Conservation (phyloP, 805 yeast genomes). For the Sporopachydermia quercuum region DNA sequence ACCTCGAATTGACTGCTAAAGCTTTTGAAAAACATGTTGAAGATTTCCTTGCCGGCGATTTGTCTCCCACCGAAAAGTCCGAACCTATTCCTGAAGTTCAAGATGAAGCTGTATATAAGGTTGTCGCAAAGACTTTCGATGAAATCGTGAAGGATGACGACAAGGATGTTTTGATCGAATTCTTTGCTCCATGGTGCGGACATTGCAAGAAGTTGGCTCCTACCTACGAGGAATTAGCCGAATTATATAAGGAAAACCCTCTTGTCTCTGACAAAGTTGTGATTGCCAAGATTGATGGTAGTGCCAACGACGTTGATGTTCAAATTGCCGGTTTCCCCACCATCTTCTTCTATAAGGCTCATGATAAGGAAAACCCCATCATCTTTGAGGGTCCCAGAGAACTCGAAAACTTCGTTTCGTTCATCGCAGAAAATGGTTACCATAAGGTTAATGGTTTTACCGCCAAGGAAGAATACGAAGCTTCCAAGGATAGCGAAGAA, state of each 20-base stretch:
- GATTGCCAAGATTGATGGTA: conserved; percentile 81
- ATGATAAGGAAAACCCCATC: conserved; percentile 51
- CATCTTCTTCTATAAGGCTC: conserved; percentile 79
- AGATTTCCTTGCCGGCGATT: conserved; percentile 46
- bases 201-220: conserved; percentile 91
- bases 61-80: conserved; percentile 64
- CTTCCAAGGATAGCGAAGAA: conserved; percentile 14
- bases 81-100: conserved; percentile 78
- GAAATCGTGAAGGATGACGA: conserved; percentile 45
- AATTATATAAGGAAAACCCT: conserved; percentile 37
- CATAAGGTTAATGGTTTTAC: conserved; percentile 41
- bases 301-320: conserved; percentile 76
- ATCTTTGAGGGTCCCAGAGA: conserved; percentile 60
- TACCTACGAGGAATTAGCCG: conserved; percentile 75
- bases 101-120: conserved; percentile 53
- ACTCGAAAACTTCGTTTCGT: conserved; percentile 50
- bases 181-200: conserved; percentile 85
- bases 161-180: conserved; percentile 65
- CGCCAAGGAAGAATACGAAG: conserved; percentile 15
- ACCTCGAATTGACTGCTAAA: conserved; percentile 30
- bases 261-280: conserved; percentile 39
- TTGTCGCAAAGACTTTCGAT: conserved; percentile 78
- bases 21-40: conserved; percentile 48
- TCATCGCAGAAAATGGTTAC: conserved; percentile 57
- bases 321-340: conserved; percentile 89